A percentile compares a stretch with the other conserved stretches of the same genome.
phyloP scores from a whole-genome alignment of 176 grass and related monocot species.

The Juncus effusus region DNA sequence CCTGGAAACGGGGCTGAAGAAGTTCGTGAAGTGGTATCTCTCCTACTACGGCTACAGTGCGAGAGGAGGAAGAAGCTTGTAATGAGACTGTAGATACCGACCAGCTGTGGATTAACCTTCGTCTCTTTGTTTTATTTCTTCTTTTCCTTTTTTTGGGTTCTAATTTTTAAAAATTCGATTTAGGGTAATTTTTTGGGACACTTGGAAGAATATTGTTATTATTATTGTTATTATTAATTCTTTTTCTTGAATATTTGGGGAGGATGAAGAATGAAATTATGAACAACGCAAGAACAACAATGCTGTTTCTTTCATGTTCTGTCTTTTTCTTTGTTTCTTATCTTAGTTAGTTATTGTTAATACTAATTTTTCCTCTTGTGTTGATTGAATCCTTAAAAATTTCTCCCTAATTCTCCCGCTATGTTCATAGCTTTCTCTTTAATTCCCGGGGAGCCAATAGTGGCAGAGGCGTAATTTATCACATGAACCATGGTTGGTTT shows the following conservation, averaged over 20 bases:
- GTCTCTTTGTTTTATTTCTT: slow-evolving; percentile 12
- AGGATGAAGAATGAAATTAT: slow-evolving; percentile 3
- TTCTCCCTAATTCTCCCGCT: background rate
- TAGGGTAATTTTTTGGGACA: slow-evolving; percentile 24
- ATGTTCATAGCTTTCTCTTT: background rate
- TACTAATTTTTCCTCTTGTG: slow-evolving; percentile 13
- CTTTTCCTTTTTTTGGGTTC: background rate
- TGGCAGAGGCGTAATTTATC: slow-evolving; percentile 14
- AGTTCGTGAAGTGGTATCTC: slow-evolving; percentile 94
- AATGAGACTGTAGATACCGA: slow-evolving; percentile 31
- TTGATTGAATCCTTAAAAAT: slow-evolving; percentile 17
- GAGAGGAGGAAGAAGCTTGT: slow-evolving; percentile 51
- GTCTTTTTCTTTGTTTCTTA: background rate
- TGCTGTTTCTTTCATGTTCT: background rate
- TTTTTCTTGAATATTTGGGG: slow-evolving; percentile 19
- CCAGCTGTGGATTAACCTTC: background rate
- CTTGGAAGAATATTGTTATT: background rate
- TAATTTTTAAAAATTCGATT: slow-evolving; percentile 21
- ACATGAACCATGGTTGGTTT: slow-evolving; percentile 12
- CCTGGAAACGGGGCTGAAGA: slow-evolving; percentile 70
- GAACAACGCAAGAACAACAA: slow-evolving; percentile 13
- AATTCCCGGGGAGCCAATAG: background rate
- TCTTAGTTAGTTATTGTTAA: background rate
- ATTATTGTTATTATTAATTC: background rate
- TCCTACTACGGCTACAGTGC: slow-evolving; percentile 81